Conservation (phyloP, 306 rosid genomes). For the Gastrolobium villosum region DNA sequence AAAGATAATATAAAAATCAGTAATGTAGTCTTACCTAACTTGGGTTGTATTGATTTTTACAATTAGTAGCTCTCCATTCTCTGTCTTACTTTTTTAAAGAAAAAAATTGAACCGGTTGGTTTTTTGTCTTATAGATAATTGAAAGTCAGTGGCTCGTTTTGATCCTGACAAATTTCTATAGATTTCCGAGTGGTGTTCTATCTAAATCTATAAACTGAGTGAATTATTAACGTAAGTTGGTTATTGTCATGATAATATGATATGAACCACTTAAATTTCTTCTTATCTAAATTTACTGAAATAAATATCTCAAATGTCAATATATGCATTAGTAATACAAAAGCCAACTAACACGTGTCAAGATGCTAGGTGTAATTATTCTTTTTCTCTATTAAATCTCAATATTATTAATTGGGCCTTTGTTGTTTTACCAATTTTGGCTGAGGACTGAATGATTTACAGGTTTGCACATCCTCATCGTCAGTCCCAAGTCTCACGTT, state of each 20-base stretch:
- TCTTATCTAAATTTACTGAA: slow-evolving; percentile 29
- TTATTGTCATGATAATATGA: slow-evolving; percentile 27
- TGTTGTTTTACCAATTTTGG: slow-evolving; percentile 16
- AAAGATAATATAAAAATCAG: no score
- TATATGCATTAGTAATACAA: slow-evolving; percentile 3
- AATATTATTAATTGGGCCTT: slow-evolving; percentile 28
- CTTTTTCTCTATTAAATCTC: slow-evolving; percentile 16
- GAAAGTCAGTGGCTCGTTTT: slow-evolving; percentile 21
- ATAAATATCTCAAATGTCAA: slow-evolving; percentile 25
- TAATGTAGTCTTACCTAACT: no score
- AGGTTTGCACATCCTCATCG: slow-evolving; percentile 89
- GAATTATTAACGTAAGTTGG: slow-evolving; percentile 13
- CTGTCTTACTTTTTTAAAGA: slow-evolving; percentile 14
- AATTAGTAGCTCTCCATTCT: not conserved
- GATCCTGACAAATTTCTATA: slow-evolving; percentile 27
- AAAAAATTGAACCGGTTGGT: slow-evolving; percentile 10
- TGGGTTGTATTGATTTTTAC: no score
- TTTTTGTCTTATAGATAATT: slow-evolving; percentile 26
- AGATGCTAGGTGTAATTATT: slow-evolving; percentile 4
- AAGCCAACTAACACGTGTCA: slow-evolving; percentile 4
- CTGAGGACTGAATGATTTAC: slow-evolving; percentile 47
- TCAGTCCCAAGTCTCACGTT: slow-evolving; percentile 84
- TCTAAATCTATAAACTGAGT: slow-evolving; percentile 17
- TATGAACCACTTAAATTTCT: slow-evolving; percentile 9
- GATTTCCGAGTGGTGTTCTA: slow-evolving; percentile 19